Evolutionary conservation across 129 eudicot species (phyloP).

Genomic region (Sambucus nigra): DNA sequence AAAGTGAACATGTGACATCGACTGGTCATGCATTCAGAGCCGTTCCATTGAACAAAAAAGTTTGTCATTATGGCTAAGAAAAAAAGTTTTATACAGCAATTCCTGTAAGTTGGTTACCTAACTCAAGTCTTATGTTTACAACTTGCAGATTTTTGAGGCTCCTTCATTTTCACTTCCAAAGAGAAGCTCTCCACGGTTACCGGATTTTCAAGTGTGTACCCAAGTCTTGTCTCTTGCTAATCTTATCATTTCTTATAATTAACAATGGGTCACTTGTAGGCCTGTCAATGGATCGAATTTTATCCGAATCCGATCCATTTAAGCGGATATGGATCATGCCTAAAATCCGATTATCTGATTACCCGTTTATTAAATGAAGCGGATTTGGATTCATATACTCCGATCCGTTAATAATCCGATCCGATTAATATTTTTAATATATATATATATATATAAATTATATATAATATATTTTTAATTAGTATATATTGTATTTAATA

Average conservation of each 20-base stretch:
- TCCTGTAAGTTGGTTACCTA: neutral
- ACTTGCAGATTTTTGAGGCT: conserved; percentile 72
- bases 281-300: no score
- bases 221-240: neutral
- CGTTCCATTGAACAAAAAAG: conserved; percentile 86
- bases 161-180: conserved; percentile 51
- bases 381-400: no score
- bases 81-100: neutral
- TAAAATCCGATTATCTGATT: no score
- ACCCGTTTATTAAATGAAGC: no score
- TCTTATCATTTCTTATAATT: neutral
- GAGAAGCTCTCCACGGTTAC: conserved; percentile 53
- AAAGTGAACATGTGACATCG: conserved; percentile 32
- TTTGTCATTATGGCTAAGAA: conserved; percentile 13
- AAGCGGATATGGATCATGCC: no score
- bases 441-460: no score
- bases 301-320: no score
- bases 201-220: conserved; percentile 57
- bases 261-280: no score
- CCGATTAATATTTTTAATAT: no score
- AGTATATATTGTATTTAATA: no score
- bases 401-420: no score
- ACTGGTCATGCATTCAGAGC: conserved; percentile 60
- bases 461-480: no score
- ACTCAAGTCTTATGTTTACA: neutral